Base-by-base conservation (phyloP, 1,139 yeast species). In the Magnusiomyces tetraspermus region DNA sequence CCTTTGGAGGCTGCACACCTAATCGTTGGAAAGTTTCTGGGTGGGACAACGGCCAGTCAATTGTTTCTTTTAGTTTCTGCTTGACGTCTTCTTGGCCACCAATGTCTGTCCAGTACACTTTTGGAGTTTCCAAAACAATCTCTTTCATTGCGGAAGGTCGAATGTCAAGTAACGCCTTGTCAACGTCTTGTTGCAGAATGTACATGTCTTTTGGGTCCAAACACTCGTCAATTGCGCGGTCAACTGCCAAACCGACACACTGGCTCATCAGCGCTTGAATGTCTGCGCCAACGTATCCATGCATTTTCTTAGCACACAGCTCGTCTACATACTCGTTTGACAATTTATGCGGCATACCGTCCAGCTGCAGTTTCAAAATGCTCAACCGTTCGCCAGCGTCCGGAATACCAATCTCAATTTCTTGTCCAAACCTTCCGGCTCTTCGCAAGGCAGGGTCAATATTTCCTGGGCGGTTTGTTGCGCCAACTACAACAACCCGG, bases 401-500 rank as follows among this genome's bases (percentile, higher is more conserved):
- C 47, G 98, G 98, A 60, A 92, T 94, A 67, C 97, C 97, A 65
- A 92, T 85, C 70, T 92, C 97, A 60, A 92, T 97, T 74, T 92
- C 99, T 74, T 97, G 85, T 71, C 94, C 99, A 67, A 94, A 92
- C 76, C 99, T 85, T 68, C 99, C 99, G 62, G 90, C 90, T 76
- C 99, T 85, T 76, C 98, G 85, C 65, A 92, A 78, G 36, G 99
- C 98, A 44, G 98, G 97, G 69, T 92, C 99, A 65, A 92, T 90
- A 22, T 97, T 87, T 75, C 94, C 92, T 64, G 98, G 98, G 73
- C 98, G 83, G 73, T 94, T 94, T 50, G 98, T 92, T 47, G 90
- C 90, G 42, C 90, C 96, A 21, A 88, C 84, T 3, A 80, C 79
- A 1, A 88, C 95, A 2, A 86, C 75, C 11, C 48, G 48, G 28